Conservation (phyloP, 805 yeast species). For the Clavispora asparagi region DNA sequence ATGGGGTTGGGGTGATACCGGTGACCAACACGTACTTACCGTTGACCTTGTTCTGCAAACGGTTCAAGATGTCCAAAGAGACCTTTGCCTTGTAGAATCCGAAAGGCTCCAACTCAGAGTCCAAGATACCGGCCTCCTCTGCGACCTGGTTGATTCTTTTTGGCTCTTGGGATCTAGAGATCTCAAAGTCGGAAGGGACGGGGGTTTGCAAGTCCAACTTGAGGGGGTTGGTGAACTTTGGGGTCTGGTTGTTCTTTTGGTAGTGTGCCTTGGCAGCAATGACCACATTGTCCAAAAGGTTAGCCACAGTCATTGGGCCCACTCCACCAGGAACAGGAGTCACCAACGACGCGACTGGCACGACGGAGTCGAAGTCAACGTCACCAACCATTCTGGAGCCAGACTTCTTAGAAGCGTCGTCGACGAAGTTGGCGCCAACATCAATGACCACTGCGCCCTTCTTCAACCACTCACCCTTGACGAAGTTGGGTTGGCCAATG, state of each 20-base stretch:
- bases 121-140: conserved; percentile 60
- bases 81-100: conserved; percentile 79
- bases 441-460: conserved; percentile 67
- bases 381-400: conserved; percentile 77
- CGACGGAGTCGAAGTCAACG: conserved; percentile 58
- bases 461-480: conserved; percentile 73
- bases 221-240: conserved; percentile 48
- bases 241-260: conserved; percentile 35
- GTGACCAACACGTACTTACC: conserved; percentile 75
- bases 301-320: conserved; percentile 89
- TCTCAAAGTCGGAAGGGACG: conserved; percentile 77
- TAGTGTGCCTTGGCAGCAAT: conserved; percentile 57
- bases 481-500: conserved; percentile 64
- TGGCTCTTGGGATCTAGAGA: conserved; percentile 72
- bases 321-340: conserved; percentile 95
- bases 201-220: conserved; percentile 54
- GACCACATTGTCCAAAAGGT: conserved; percentile 67
- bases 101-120: conserved; percentile 65
- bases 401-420: conserved; percentile 59
- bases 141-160: conserved; percentile 67
- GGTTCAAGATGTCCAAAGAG: conserved; percentile 55
- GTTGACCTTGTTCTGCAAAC: conserved; percentile 53
- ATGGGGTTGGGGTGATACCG: conserved; percentile 82
- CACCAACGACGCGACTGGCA: conserved; percentile 51
- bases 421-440: conserved; percentile 76